Percentiles rank a stretch among this genome's conserved stretches.
Evolutionary conservation across 2,329 filamentous ascomycete species (phyloP).

Genomic region (Colletotrichum camelliae): DNA sequence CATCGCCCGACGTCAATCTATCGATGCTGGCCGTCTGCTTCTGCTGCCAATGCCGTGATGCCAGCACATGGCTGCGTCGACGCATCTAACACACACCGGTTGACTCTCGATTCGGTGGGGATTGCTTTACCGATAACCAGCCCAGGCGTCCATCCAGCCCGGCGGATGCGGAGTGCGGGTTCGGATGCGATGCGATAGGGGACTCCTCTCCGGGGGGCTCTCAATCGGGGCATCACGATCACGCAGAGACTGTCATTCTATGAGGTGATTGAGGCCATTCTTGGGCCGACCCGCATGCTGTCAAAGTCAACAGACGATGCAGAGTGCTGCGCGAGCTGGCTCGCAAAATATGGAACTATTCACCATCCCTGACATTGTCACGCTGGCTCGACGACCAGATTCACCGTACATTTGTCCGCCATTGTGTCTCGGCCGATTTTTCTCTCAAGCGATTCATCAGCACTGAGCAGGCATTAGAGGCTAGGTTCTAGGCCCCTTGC

Average conservation of each 20-base stretch:
- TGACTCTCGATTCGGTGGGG: background rate
- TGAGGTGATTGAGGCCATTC: conserved; percentile 5
- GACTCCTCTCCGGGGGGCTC: background rate
- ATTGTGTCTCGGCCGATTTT: background rate
- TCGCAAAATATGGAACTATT: background rate
- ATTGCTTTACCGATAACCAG: background rate
- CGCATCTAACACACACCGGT: background rate
- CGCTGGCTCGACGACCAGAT: background rate
- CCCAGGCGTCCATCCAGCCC: background rate
- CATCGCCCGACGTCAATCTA: background rate
- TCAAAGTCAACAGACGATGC: background rate
- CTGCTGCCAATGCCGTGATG: background rate
- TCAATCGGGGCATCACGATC: background rate
- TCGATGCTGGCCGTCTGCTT: background rate
- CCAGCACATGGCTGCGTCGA: background rate
- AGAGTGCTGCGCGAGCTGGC: background rate
- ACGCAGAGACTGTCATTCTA: background rate
- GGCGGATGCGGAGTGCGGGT: background rate
- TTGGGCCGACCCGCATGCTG: background rate
- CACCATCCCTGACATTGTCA: background rate
- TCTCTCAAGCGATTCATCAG: background rate
- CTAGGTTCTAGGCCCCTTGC: background rate
- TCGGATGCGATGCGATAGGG: background rate
- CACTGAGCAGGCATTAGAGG: background rate
- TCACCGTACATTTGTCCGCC: background rate